Evolutionary conservation across 148 eudicot genomes (phyloP).

Genomic region (Persicaria maculosa): DNA sequence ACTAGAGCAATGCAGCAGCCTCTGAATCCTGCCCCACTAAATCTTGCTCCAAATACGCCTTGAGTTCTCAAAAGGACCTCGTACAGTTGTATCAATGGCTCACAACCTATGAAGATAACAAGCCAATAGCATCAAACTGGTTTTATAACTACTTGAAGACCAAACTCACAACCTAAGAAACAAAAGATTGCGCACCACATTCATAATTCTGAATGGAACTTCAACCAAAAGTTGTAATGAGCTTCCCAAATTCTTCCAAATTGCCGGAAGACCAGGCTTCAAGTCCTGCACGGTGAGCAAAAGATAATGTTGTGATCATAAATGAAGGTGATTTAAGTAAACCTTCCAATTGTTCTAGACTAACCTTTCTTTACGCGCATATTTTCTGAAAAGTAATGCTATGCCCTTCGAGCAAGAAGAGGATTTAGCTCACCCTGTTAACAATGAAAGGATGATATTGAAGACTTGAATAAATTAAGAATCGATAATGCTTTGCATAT

Average conservation of each 20-base stretch:
- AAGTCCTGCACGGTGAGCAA: slow-evolving; percentile 40
- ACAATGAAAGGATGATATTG: neutral
- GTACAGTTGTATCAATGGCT: slow-evolving; percentile 77
- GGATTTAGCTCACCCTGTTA: slow-evolving; percentile 66
- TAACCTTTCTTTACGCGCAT: slow-evolving; percentile 68
- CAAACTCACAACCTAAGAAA: neutral
- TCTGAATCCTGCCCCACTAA: slow-evolving; percentile 97
- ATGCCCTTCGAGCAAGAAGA: slow-evolving; percentile 77
- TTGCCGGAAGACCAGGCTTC: slow-evolving; percentile 90
- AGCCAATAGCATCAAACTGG: neutral
- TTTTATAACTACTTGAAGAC: neutral
- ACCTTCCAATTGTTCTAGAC: slow-evolving; percentile 1
- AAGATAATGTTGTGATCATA: neutral
- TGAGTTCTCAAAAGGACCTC: slow-evolving; percentile 76
- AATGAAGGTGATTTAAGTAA: neutral
- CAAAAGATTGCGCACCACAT: slow-evolving; percentile 47
- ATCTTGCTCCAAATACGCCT: slow-evolving; percentile 81
- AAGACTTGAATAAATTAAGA: neutral
- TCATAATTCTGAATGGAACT: slow-evolving; percentile 95
- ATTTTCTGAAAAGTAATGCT: slow-evolving; percentile 93
- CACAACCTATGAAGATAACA: slow-evolving; percentile 49
- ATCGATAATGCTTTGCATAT: neutral
- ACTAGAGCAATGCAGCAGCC: slow-evolving; percentile 94
- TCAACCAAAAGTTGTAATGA: slow-evolving; percentile 76
- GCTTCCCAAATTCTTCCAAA: slow-evolving; percentile 79